phyloP scores from a whole-genome alignment of 805 yeast genomes.

The Barnettozyma pratensis region DNA sequence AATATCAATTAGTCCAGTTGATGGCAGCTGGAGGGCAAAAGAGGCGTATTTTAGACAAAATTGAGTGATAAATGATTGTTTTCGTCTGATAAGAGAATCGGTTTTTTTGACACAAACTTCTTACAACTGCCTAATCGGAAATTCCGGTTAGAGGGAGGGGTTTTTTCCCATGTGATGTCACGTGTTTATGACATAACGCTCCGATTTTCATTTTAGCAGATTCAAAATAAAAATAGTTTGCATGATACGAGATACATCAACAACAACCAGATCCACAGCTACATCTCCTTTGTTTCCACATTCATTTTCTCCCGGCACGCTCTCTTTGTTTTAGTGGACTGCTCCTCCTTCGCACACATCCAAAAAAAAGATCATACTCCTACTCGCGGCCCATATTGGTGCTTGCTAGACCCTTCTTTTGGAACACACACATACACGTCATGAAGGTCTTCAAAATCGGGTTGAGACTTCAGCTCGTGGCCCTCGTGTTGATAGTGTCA shows the following conservation, averaged over 20 bases:
- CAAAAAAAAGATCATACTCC: too few relatives aligned
- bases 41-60: too few relatives aligned
- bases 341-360: too few relatives aligned
- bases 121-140: neutral
- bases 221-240: neutral
- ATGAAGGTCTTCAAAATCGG: constrained; percentile 38
- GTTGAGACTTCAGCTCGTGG: constrained; percentile 69
- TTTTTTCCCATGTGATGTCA: neutral
- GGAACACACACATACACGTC: too few relatives aligned
- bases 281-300: too few relatives aligned
- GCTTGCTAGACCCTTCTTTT: too few relatives aligned
- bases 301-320: too few relatives aligned
- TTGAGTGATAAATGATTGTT: neutral
- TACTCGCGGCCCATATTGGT: too few relatives aligned
- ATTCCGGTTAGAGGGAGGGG: neutral
- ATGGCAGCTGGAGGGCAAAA: neutral
- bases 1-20: neutral
- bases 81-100: neutral
- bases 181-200: neutral
- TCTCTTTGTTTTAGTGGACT: too few relatives aligned
- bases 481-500: constrained; percentile 65
- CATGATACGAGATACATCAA: too few relatives aligned
- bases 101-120: neutral
- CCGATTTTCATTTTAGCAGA: neutral
- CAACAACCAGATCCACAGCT: too few relatives aligned